These are phyloP conservation scores for Botrytis galanthina DNA, from an alignment of 2,329 filamentous ascomycete genomes.

Conservation along the genomic window DNA sequence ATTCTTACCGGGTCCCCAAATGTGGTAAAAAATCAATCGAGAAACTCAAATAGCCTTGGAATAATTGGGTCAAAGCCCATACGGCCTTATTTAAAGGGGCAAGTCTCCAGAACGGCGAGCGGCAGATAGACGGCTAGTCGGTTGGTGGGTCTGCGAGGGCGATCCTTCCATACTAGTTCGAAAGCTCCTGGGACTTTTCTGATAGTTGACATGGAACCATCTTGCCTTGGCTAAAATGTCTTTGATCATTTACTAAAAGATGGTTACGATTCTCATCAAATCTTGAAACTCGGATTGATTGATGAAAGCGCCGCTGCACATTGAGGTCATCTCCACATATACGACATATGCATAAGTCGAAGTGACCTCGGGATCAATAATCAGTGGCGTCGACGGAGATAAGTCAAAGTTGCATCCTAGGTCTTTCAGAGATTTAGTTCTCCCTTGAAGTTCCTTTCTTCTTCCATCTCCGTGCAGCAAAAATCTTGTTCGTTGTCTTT, in stretches of 20 bases:
- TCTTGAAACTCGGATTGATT: background rate
- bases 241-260: background rate
- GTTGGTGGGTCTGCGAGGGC: background rate
- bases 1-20: background rate
- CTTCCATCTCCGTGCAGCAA: background rate
- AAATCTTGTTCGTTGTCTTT: background rate
- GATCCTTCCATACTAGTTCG: background rate
- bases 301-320: background rate
- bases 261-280: background rate
- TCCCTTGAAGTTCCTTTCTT: background rate
- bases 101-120: background rate
- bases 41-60: background rate
- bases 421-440: background rate
- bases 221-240: background rate
- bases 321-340: constrained; percentile 6
- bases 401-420: background rate
- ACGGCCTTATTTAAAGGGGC: background rate
- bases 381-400: background rate
- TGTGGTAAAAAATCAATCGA: background rate
- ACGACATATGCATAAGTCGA: background rate
- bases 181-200: background rate
- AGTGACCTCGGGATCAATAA: background rate
- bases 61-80: background rate
- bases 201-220: background rate
- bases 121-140: background rate